A percentile compares a stretch with the other conserved stretches of the same genome.
Evolutionary conservation across 805 yeast species (phyloP).

Genomic region (Yamadazyma laniorum): DNA sequence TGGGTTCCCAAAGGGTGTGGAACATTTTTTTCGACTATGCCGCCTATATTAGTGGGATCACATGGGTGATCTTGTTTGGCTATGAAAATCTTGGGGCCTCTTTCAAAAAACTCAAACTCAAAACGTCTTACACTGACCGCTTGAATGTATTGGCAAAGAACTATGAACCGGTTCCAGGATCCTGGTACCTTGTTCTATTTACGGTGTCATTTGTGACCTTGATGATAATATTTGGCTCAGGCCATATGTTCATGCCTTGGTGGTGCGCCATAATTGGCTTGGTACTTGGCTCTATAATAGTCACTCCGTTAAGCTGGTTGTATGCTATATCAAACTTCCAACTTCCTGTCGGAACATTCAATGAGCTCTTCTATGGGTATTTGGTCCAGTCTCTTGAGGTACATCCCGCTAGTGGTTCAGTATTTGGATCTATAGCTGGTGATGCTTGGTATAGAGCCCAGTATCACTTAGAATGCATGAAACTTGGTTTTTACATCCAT

Average conservation of each 20-base stretch:
- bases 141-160: constrained; percentile 39
- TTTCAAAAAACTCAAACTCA: constrained; percentile 12
- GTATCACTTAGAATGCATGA: constrained; percentile 26
- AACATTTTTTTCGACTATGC: constrained; percentile 54
- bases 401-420: constrained; percentile 50
- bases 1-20: constrained; percentile 51
- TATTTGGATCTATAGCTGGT: constrained; percentile 53
- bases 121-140: constrained; percentile 35
- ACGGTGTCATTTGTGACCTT: constrained; percentile 33
- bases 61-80: constrained; percentile 44
- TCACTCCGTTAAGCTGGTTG: constrained; percentile 49
- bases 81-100: constrained; percentile 23
- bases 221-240: constrained; percentile 31
- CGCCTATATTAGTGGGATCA: constrained; percentile 47
- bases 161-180: constrained; percentile 42
- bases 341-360: constrained; percentile 51
- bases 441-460: constrained; percentile 55
- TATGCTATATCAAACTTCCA: constrained; percentile 53
- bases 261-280: constrained; percentile 46
- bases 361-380: constrained; percentile 48
- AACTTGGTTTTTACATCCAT: constrained; percentile 53
- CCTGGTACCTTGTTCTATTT: constrained; percentile 43
- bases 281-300: constrained; percentile 43
- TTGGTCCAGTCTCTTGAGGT: constrained; percentile 35
- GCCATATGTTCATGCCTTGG: constrained; percentile 40